A percentile compares a stretch with the other conserved stretches of the same genome.
phyloP scores from a whole-genome alignment of 2,329 filamentous ascomycete genomes.

The Fusarium concolor region DNA sequence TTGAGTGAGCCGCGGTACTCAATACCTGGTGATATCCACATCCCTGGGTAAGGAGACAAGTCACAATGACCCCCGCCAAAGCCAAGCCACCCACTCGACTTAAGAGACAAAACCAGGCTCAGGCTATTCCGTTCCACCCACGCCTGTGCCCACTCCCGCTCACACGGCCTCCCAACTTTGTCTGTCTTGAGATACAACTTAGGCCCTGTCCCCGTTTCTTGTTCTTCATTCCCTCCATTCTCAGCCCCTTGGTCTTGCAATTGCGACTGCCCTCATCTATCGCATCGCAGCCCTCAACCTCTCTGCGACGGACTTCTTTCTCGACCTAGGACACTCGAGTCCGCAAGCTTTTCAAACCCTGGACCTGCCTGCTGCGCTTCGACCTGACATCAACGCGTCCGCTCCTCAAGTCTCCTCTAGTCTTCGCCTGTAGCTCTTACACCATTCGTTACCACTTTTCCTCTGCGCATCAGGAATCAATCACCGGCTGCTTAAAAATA shows the following conservation, averaged over 20 bases:
- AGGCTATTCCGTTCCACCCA: slow-evolving; percentile 42
- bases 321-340: slow-evolving; percentile 8
- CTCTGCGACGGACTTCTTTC: slow-evolving; percentile 25
- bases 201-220: slow-evolving; percentile 43
- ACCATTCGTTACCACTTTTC: slow-evolving; percentile 11
- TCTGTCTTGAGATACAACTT: slow-evolving; percentile 48
- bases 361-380: slow-evolving; percentile 9
- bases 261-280: slow-evolving; percentile 44
- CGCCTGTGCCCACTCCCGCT: slow-evolving; percentile 40
- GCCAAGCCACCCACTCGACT: slow-evolving; percentile 26
- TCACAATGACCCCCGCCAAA: slow-evolving; percentile 27
- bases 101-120: slow-evolving; percentile 37
- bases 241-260: slow-evolving; percentile 42
- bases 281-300: slow-evolving; percentile 33
- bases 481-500: not conserved
- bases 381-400: slow-evolving; percentile 28
- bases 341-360: slow-evolving; percentile 25
- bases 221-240: slow-evolving; percentile 41
- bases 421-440: slow-evolving; percentile 19
- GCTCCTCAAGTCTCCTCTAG: slow-evolving; percentile 17
- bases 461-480: slow-evolving; percentile 22
- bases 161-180: slow-evolving; percentile 43
- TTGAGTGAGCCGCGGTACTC: slow-evolving; percentile 17
- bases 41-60: slow-evolving; percentile 22
- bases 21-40: slow-evolving; percentile 19